These are phyloP conservation scores for Boechera divaricarpa DNA, from an alignment of 345 rosid species.

Conservation along the genomic window DNA sequence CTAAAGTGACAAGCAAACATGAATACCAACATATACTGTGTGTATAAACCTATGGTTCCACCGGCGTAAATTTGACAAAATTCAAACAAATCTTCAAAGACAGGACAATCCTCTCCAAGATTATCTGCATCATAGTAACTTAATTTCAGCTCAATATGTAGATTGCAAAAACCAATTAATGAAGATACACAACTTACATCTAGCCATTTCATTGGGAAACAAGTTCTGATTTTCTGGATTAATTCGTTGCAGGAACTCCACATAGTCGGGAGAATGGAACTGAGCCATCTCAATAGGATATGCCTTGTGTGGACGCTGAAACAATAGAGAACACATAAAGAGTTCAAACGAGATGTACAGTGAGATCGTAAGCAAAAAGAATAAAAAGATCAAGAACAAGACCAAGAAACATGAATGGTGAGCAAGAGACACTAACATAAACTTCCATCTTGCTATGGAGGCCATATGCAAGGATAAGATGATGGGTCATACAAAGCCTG, in stretches of 20 bases:
- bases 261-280: constrained; percentile 94
- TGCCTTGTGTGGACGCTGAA: constrained; percentile 99
- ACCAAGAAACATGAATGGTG: not conserved
- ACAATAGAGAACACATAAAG: constrained; percentile 16
- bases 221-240: constrained; percentile 72
- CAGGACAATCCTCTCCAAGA: constrained; percentile 98
- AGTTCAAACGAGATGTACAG: not conserved
- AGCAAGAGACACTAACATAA: constrained; percentile 61
- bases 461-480: constrained; percentile 91
- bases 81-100: constrained; percentile 90
- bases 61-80: constrained; percentile 99
- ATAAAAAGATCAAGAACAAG: not conserved
- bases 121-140: constrained; percentile 59
- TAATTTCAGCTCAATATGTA: not conserved
- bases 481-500: constrained; percentile 97
- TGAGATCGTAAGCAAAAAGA: not conserved
- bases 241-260: constrained; percentile 87
- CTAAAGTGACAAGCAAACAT: constrained; percentile 1
- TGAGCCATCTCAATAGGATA: constrained; percentile 96
- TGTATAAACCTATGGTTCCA: constrained; percentile 83
- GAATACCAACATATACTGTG: not conserved
- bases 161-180: not conserved
- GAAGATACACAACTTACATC: constrained; percentile 55
- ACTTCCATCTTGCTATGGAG: constrained; percentile 97
- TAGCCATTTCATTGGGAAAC: constrained; percentile 64